Conservation (phyloP, 179 eudicot species). For the Beta macrorhiza region DNA sequence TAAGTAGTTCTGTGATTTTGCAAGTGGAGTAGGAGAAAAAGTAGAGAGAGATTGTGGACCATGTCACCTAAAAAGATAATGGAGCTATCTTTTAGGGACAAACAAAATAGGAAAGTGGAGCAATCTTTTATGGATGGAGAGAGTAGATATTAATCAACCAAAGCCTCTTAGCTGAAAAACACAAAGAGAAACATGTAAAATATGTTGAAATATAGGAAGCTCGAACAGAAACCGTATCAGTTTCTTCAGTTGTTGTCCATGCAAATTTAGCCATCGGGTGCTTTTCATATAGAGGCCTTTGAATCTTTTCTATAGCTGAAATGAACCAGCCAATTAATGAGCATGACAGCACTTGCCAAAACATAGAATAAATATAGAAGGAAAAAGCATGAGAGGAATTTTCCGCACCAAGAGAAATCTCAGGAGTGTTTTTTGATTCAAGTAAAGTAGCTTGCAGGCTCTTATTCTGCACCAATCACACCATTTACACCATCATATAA, state of each 20-base stretch:
- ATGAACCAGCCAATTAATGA: conserved; percentile 15
- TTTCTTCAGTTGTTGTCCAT: conserved; percentile 84
- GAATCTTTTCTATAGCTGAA: conserved; percentile 71
- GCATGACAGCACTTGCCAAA: conserved; percentile 9
- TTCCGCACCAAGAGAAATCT: conserved; percentile 56
- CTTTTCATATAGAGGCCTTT: conserved; percentile 81
- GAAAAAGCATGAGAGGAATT: conserved; percentile 19
- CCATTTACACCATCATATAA: conserved; percentile 12
- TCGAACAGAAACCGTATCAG: conserved; percentile 64
- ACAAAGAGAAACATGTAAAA: background rate
- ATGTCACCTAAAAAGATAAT: too few species aligned
- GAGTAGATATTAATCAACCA: background rate
- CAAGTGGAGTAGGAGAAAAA: too few species aligned
- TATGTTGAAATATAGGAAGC: background rate
- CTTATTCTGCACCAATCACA: conserved; percentile 53
- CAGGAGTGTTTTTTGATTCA: conserved; percentile 65
- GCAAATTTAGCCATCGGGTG: conserved; percentile 95
- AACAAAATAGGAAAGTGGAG: too few species aligned
- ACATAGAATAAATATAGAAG: background rate
- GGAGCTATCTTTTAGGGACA: too few species aligned
- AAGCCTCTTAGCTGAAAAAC: conserved; percentile 1
- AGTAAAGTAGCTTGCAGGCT: conserved; percentile 60
- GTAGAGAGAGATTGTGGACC: too few species aligned
- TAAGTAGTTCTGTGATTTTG: too few species aligned
- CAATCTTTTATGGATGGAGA: too few species aligned